A percentile compares a stretch with the other conserved stretches of the same genome.
phyloP scores from a whole-genome alignment of 805 yeast species.

The Metschnikowia continentalis region DNA sequence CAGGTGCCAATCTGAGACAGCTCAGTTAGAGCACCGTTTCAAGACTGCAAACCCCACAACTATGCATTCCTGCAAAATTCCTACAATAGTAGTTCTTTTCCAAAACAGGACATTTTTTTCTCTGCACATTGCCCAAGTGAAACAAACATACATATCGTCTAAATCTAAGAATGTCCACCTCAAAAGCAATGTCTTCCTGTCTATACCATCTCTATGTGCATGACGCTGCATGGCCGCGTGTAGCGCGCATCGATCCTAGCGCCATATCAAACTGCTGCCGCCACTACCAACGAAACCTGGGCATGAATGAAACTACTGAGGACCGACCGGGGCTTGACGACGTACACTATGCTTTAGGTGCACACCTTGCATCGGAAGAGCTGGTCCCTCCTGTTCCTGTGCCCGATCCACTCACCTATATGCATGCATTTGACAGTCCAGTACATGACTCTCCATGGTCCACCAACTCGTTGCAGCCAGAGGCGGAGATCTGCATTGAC shows the following conservation, averaged over 20 bases:
- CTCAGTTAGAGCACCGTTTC: too few relatives aligned
- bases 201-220: too few relatives aligned
- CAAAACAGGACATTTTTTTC: too few relatives aligned
- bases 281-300: neutral
- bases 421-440: neutral
- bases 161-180: too few relatives aligned
- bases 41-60: too few relatives aligned
- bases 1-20: too few relatives aligned
- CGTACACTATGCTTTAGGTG: neutral
- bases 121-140: too few relatives aligned
- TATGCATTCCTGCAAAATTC: too few relatives aligned
- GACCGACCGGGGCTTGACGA: neutral
- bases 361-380: neutral
- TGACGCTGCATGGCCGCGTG: too few relatives aligned
- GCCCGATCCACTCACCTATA: neutral
- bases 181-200: too few relatives aligned
- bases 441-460: neutral
- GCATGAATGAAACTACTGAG: neutral
- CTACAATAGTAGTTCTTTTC: too few relatives aligned
- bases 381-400: neutral
- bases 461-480: neutral
- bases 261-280: neutral
- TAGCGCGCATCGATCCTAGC: neutral
- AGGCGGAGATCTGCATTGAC: slow-evolving; percentile 1
- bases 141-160: too few relatives aligned